These are phyloP conservation scores for Juncus inflexus DNA, from an alignment of 176 grass and related monocot species.

Conservation along the genomic window DNA sequence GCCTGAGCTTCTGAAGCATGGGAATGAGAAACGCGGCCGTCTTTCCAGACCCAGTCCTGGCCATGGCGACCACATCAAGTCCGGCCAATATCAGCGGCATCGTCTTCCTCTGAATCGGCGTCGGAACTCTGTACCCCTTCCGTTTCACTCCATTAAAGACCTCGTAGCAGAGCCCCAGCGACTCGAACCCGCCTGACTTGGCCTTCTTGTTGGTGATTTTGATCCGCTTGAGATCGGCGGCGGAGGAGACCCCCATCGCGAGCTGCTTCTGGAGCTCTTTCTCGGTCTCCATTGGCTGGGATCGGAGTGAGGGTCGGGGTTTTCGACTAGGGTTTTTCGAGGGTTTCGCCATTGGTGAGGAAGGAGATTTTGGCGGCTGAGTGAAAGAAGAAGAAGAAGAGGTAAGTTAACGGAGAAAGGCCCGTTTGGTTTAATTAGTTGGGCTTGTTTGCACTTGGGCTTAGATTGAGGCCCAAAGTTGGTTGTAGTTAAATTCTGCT, in stretches of 20 bases:
- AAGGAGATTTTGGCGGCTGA: no score
- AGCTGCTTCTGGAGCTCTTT: slow-evolving; percentile 9
- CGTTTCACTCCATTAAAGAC: slow-evolving; percentile 71
- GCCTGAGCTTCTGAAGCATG: slow-evolving; percentile 89
- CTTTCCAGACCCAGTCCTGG: slow-evolving; percentile 85
- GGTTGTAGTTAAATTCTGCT: no score
- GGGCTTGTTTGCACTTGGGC: no score
- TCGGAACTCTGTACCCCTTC: slow-evolving; percentile 93
- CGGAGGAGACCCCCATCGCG: slow-evolving; percentile 9
- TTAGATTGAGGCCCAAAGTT: no score
- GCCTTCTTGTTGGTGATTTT: slow-evolving; percentile 48
- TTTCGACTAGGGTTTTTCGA: slow-evolving; percentile 24
- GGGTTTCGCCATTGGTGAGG: slow-evolving; percentile 23
- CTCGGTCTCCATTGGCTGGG: background rate
- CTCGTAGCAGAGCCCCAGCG: slow-evolving; percentile 72
- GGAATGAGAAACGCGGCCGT: slow-evolving; percentile 90
- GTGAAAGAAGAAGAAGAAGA: no score
- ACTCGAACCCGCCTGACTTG: slow-evolving; percentile 92
- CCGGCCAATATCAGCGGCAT: slow-evolving; percentile 91
- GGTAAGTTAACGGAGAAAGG: no score
- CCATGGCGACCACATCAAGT: slow-evolving; percentile 84
- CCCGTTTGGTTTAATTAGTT: no score
- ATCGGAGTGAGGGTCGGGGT: background rate
- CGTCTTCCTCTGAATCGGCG: slow-evolving; percentile 92
- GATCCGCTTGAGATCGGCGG: slow-evolving; percentile 17